Evolutionary conservation across 2,329 filamentous ascomycete species (phyloP).

Genomic region (Sclerotinia trifoliorum): DNA sequence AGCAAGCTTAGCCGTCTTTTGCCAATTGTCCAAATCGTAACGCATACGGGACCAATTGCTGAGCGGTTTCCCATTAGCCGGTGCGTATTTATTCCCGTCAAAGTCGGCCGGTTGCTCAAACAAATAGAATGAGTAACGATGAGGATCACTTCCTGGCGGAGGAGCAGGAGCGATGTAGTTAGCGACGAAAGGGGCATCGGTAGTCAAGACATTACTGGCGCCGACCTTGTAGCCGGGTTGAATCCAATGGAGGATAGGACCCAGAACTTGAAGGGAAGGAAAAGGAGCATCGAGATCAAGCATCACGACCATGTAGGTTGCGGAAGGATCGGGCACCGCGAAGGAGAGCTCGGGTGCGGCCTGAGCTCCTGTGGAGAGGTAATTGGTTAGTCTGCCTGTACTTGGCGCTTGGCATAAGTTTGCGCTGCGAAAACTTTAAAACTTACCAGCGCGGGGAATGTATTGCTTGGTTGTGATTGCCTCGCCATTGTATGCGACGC

Average conservation of each 20-base stretch:
- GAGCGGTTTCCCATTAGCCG: conserved; percentile 42
- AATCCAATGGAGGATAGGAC: conserved; percentile 50
- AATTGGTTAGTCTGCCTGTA: not conserved
- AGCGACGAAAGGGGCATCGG: conserved; percentile 37
- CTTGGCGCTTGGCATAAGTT: not conserved
- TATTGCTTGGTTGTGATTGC: conserved; percentile 39
- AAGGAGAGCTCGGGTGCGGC: conserved; percentile 29
- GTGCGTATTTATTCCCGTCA: conserved; percentile 39
- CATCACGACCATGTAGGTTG: conserved; percentile 44
- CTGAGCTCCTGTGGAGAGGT: conserved; percentile 29
- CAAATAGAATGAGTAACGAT: conserved; percentile 51
- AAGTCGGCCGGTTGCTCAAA: conserved; percentile 49
- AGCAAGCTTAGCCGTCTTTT: conserved; percentile 40
- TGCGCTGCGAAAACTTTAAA: not conserved
- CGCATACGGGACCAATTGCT: conserved; percentile 43
- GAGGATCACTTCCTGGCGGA: conserved; percentile 47
- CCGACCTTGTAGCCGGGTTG: conserved; percentile 41
- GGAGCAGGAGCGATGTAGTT: conserved; percentile 49
- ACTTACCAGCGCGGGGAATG: conserved; percentile 39
- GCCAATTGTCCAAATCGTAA: conserved; percentile 46
- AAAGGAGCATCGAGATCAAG: conserved; percentile 51
- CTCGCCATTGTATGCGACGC: conserved; percentile 37
- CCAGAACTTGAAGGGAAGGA: conserved; percentile 43
- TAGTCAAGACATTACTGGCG: not conserved
- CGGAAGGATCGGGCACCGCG: conserved; percentile 18